Percentiles rank a stretch among this genome's conserved stretches.
These are phyloP conservation scores for Nicotiana sylvestris DNA, from an alignment of 257 asterid species.

Conservation along the genomic window DNA sequence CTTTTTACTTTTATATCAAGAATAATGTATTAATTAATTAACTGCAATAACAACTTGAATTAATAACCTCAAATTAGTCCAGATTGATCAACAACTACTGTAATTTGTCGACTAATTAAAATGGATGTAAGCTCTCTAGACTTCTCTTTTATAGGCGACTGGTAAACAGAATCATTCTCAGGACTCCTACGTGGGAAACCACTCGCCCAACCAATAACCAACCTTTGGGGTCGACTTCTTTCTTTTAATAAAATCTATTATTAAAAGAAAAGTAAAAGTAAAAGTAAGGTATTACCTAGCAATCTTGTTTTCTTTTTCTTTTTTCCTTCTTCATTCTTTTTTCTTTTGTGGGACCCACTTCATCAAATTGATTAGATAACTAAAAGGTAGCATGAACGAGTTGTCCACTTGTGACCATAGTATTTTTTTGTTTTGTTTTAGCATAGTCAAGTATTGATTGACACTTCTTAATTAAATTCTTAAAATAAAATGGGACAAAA, in stretches of 20 bases:
- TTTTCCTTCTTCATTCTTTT: too few relatives aligned
- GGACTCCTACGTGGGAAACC: too few relatives aligned
- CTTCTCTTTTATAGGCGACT: not conserved
- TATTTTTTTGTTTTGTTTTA: not conserved
- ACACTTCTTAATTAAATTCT: not conserved
- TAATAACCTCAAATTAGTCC: not conserved
- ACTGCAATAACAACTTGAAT: not conserved
- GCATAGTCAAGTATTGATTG: not conserved
- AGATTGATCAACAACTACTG: too few relatives aligned
- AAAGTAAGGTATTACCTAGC: not conserved
- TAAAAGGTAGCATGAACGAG: not conserved
- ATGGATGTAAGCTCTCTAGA: not conserved
- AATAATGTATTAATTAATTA: too few relatives aligned
- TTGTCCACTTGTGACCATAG: not conserved
- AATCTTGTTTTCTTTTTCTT: too few relatives aligned
- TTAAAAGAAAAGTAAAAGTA: not conserved
- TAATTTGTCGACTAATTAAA: not conserved
- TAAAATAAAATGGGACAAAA: not conserved
- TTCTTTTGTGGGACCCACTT: not conserved
- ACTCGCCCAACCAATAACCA: not conserved
- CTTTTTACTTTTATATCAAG: too few relatives aligned
- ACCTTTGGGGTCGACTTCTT: too few relatives aligned
- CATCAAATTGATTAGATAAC: not conserved
- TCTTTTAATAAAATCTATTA: too few relatives aligned
- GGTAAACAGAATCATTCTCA: too few relatives aligned